phyloP scores from a whole-genome alignment of 169 alveolate species.

The Amoebophrya sp. region DNA sequence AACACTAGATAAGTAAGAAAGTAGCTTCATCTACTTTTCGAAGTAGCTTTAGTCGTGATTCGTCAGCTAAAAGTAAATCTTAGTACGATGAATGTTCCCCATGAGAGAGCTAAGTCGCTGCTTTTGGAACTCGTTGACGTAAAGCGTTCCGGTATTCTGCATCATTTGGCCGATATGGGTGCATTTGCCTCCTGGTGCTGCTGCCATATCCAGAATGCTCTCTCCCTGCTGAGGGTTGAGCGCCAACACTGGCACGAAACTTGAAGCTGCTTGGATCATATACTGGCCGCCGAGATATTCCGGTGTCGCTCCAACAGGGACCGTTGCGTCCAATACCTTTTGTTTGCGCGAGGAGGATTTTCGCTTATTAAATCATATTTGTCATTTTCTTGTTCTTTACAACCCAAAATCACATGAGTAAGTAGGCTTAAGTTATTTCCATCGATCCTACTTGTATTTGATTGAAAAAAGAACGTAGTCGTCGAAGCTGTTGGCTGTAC shows the following conservation, averaged over 20 bases:
- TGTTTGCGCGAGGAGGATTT: neutral
- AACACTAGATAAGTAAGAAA: too few relatives aligned
- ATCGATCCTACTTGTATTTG: neutral
- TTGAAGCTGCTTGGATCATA: slow-evolving; percentile 81
- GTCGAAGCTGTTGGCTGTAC: neutral
- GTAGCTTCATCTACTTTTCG: too few relatives aligned
- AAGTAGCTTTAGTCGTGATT: neutral
- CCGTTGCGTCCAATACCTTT: slow-evolving; percentile 73
- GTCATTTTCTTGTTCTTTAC: slow-evolving; percentile 88
- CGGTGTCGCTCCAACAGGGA: slow-evolving; percentile 88
- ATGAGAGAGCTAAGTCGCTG: slow-evolving; percentile 53
- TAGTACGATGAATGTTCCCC: neutral
- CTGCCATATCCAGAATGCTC: slow-evolving; percentile 84
- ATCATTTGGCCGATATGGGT: slow-evolving; percentile 82
- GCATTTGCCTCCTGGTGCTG: slow-evolving; percentile 78
- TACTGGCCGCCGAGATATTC: slow-evolving; percentile 89
- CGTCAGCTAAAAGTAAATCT: neutral
- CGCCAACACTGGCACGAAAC: slow-evolving; percentile 83
- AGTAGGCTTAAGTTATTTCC: neutral
- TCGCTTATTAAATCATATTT: slow-evolving; percentile 51
- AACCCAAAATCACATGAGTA: slow-evolving; percentile 65
- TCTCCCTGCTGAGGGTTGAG: slow-evolving; percentile 78
- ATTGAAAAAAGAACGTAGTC: neutral
- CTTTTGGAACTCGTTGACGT: slow-evolving; percentile 78
- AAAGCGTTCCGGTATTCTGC: slow-evolving; percentile 81